phyloP scores from a whole-genome alignment of 768 basidiomycete species.

The Hydnum rufescens region DNA sequence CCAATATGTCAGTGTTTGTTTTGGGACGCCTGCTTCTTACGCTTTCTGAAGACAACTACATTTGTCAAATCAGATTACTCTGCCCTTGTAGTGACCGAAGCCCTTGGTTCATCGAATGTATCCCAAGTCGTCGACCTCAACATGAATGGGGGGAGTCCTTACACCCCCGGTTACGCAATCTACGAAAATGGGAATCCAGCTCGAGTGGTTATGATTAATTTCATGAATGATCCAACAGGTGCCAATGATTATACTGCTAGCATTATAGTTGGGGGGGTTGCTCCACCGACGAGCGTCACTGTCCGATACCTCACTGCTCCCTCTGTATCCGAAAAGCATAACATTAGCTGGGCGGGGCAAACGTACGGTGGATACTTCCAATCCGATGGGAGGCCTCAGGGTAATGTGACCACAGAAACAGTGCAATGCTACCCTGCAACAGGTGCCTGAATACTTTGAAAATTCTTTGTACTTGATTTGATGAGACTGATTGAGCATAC shows the following conservation, averaged over 20 bases:
- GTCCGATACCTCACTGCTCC: conserved; percentile 4
- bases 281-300: conserved; percentile 1
- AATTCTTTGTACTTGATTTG: background rate
- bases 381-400: conserved; percentile 6
- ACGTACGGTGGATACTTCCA: conserved; percentile 3
- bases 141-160: conserved; percentile 22
- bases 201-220: conserved; percentile 8
- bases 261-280: conserved; percentile 4
- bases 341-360: conserved; percentile 10
- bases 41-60: conserved; percentile 23
- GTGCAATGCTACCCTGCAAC: conserved; percentile 3
- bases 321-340: conserved; percentile 3
- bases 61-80: conserved; percentile 28
- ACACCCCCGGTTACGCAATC: conserved; percentile 28
- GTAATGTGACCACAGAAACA: background rate
- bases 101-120: conserved; percentile 24
- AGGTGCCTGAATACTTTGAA: background rate
- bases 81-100: conserved; percentile 27
- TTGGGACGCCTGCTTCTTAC: conserved; percentile 21
- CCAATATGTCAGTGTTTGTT: conserved; percentile 25
- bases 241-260: conserved; percentile 4
- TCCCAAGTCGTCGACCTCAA: conserved; percentile 27
- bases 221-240: conserved; percentile 2
- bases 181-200: conserved; percentile 27
- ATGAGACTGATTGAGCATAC: background rate